These are phyloP conservation scores for Zygosaccharomyces kombuchaensis DNA, from an alignment of 805 yeast genomes.

Conservation along the genomic window DNA sequence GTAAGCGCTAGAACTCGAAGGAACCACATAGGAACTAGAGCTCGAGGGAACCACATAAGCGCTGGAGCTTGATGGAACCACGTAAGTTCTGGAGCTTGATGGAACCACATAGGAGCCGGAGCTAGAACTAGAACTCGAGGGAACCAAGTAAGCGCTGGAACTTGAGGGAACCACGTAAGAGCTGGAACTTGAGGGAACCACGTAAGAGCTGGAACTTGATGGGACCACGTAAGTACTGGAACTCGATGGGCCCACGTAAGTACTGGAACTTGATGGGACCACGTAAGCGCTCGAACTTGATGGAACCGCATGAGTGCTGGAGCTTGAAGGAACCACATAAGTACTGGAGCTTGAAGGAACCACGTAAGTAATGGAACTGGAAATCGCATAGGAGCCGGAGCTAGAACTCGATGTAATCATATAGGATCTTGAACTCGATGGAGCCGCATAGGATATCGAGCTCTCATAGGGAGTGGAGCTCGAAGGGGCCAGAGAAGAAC, in stretches of 20 bases:
- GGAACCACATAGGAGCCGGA: not conserved
- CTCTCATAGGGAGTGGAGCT: not conserved
- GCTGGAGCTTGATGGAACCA: not conserved
- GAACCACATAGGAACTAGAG: not conserved
- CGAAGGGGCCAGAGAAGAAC: not conserved
- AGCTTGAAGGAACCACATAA: not conserved
- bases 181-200: not conserved
- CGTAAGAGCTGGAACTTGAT: not conserved
- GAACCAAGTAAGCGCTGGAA: not conserved
- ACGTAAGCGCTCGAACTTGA: not conserved
- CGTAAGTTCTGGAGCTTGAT: not conserved
- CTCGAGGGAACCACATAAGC: not conserved
- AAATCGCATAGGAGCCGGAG: not conserved
- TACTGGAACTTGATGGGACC: not conserved
- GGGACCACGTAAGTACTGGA: not conserved
- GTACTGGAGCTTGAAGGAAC: not conserved
- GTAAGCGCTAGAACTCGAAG: not conserved
- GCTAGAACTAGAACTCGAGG: not conserved
- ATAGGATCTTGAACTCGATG: not conserved
- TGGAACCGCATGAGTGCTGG: not conserved
- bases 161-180: not conserved
- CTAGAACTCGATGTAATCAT: not conserved
- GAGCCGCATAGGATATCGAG: not conserved
- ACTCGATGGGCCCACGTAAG: not conserved
- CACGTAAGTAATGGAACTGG: not conserved